These are phyloP conservation scores for Dothidotthia symphoricarpi DNA, from an alignment of 2,329 filamentous ascomycete genomes.

Conservation along the genomic window DNA sequence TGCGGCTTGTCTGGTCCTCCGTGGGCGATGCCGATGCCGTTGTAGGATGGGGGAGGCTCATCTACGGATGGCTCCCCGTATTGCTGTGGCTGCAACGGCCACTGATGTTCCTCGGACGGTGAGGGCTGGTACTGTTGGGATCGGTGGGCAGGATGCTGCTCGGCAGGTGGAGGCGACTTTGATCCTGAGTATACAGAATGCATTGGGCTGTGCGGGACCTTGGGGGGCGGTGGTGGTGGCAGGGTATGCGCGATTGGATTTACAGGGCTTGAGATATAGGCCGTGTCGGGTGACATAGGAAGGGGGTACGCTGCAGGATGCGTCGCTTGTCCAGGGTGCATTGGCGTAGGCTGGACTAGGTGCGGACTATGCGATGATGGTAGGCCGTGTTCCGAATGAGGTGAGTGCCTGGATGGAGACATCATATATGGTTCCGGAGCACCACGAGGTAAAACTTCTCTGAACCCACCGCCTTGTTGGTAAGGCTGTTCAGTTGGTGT, in stretches of 20 bases:
- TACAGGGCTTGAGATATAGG: conserved; percentile 18
- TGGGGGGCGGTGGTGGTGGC: conserved; percentile 24
- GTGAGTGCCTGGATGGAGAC: conserved; percentile 11
- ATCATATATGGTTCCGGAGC: conserved; percentile 29
- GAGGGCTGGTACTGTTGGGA: conserved; percentile 11
- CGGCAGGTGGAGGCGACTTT: conserved; percentile 9
- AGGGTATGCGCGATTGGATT: conserved; percentile 20
- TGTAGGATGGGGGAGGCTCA: conserved; percentile 37
- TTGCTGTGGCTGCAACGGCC: conserved; percentile 9
- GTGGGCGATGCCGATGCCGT: conserved; percentile 29
- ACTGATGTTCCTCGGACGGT: conserved; percentile 8
- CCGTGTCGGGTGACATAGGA: conserved; percentile 25
- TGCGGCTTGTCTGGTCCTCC: conserved; percentile 35
- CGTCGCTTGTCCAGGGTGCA: conserved; percentile 17
- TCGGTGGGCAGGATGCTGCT: conserved; percentile 9
- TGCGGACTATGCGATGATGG: conserved; percentile 13
- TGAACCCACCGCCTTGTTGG: conserved; percentile 30
- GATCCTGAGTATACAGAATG: conserved; percentile 8
- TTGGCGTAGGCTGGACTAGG: conserved; percentile 22
- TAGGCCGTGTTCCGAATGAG: conserved; percentile 9
- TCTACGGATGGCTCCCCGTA: conserved; percentile 27
- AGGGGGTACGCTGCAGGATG: conserved; percentile 29
- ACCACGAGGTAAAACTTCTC: conserved; percentile 35
- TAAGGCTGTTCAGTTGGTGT: conserved; percentile 10
- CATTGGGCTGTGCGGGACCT: conserved; percentile 26